phyloP scores from a whole-genome alignment of 371 early-diverging fungal genomes.

The Mortierella sp. region DNA sequence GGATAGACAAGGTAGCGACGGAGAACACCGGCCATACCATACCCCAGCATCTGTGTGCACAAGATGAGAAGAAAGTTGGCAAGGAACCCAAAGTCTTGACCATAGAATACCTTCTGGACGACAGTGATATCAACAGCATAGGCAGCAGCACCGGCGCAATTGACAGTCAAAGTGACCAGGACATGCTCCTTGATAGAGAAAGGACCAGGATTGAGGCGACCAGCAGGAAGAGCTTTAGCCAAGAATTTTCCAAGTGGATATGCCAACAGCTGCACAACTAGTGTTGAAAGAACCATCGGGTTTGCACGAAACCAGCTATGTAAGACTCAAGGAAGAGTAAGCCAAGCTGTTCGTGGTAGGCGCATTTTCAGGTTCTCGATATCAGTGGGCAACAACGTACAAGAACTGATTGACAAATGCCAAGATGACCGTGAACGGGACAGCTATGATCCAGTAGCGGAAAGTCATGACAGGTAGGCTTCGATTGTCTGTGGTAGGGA shows the following conservation, averaged over 20 bases:
- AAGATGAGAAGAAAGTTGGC: slow-evolving; percentile 67
- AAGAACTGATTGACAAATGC: slow-evolving; percentile 76
- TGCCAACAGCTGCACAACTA: slow-evolving; percentile 70
- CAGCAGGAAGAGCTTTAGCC: slow-evolving; percentile 62
- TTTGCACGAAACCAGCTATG: slow-evolving; percentile 72
- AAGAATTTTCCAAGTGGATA: slow-evolving; percentile 72
- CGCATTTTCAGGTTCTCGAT: slow-evolving; percentile 56
- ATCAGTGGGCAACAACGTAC: slow-evolving; percentile 3
- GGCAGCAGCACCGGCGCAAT: slow-evolving; percentile 65
- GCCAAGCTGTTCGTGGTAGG: slow-evolving; percentile 28
- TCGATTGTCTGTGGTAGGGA: slow-evolving; percentile 65
- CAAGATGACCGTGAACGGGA: slow-evolving; percentile 68
- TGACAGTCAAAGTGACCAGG: slow-evolving; percentile 60
- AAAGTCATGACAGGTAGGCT: slow-evolving; percentile 77
- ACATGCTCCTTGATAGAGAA: slow-evolving; percentile 84
- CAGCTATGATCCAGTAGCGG: slow-evolving; percentile 76
- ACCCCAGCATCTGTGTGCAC: slow-evolving; percentile 78
- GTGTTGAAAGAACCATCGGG: slow-evolving; percentile 63
- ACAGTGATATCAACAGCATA: slow-evolving; percentile 83
- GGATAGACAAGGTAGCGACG: slow-evolving; percentile 83
- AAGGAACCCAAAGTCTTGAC: slow-evolving; percentile 66
- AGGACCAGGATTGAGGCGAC: slow-evolving; percentile 74
- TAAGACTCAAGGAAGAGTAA: background rate
- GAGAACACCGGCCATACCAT: slow-evolving; percentile 78
- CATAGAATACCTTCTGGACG: slow-evolving; percentile 64